Evolutionary conservation across 2,329 filamentous ascomycete genomes (phyloP).

Genomic region (Scedosporium minutisporum): DNA sequence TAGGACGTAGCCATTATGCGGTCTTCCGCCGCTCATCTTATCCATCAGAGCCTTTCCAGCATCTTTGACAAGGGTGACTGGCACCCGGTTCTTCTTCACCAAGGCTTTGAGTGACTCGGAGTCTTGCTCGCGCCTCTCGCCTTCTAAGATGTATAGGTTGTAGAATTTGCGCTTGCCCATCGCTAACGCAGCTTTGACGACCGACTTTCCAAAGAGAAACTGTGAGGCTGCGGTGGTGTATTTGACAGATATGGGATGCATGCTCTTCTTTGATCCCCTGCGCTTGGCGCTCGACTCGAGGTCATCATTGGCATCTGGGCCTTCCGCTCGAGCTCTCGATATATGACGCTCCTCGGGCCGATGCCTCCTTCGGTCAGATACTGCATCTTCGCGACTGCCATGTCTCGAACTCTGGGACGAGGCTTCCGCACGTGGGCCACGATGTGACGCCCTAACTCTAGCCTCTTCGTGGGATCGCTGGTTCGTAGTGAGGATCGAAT

Average conservation of each 20-base stretch:
- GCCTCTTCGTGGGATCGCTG: conserved; percentile 8
- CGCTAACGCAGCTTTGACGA: conserved; percentile 70
- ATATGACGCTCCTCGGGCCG: not conserved
- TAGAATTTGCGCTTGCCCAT: conserved; percentile 62
- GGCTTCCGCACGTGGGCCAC: not conserved
- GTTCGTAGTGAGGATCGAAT: conserved; percentile 7
- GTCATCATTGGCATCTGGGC: not conserved
- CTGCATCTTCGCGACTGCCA: too few relatives aligned
- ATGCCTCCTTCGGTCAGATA: too few relatives aligned
- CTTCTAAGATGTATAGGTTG: conserved; percentile 67
- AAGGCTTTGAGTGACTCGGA: conserved; percentile 35
- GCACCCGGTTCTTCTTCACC: conserved; percentile 39
- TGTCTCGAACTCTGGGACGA: too few relatives aligned
- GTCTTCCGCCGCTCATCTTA: conserved; percentile 71
- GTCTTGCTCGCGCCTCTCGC: conserved; percentile 42
- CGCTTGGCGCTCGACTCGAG: not conserved
- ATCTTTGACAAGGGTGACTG: conserved; percentile 47
- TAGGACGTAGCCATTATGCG: conserved; percentile 83
- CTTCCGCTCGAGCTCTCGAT: not conserved
- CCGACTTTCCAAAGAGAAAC: conserved; percentile 78
- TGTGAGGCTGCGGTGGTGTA: conserved; percentile 82
- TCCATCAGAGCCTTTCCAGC: conserved; percentile 62
- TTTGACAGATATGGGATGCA: conserved; percentile 22
- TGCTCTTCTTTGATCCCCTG: not conserved
- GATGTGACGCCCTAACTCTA: not conserved